Evolutionary conservation across 2,329 filamentous ascomycete genomes (phyloP).

Genomic region (Talaromyces amestolkiae): DNA sequence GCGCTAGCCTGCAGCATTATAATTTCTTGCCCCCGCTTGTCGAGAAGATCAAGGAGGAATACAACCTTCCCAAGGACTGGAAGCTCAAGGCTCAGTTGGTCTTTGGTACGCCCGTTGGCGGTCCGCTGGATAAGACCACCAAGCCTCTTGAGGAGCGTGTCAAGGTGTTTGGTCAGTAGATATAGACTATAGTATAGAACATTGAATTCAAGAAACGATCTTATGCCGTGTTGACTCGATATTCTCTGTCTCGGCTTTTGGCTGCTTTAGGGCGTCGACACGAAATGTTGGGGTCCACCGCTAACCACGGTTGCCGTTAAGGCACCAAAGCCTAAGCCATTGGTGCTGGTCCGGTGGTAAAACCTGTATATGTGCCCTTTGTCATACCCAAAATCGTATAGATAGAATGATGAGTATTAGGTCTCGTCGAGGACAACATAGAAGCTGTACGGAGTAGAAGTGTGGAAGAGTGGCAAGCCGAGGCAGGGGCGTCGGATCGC

Average conservation of each 20-base stretch:
- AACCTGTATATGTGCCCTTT: neutral
- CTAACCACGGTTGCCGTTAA: neutral
- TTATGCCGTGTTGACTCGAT: neutral
- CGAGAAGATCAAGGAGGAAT: constrained; percentile 1
- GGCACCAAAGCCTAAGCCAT: neutral
- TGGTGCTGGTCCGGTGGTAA: neutral
- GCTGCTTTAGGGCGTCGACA: neutral
- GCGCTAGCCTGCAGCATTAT: constrained; percentile 18
- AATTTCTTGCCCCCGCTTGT: constrained; percentile 7
- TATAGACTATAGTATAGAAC: neutral
- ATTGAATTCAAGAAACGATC: neutral
- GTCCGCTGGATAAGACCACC: neutral
- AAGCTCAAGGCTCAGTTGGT: constrained; percentile 17
- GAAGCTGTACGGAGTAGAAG: neutral
- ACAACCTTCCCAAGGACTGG: constrained; percentile 15
- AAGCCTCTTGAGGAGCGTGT: constrained; percentile 18
- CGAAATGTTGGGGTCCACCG: neutral
- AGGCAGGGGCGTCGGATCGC: neutral
- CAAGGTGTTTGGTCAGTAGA: constrained; percentile 18
- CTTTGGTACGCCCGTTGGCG: constrained; percentile 15
- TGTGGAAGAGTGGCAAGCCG: neutral
- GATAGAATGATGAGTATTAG: neutral
- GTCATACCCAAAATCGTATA: neutral
- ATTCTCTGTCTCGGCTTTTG: neutral
- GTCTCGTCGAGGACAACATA: neutral